These are phyloP conservation scores for Asterella californica DNA, from an alignment of 225 moss, liverwort and hornwort species.

Conservation along the genomic window DNA sequence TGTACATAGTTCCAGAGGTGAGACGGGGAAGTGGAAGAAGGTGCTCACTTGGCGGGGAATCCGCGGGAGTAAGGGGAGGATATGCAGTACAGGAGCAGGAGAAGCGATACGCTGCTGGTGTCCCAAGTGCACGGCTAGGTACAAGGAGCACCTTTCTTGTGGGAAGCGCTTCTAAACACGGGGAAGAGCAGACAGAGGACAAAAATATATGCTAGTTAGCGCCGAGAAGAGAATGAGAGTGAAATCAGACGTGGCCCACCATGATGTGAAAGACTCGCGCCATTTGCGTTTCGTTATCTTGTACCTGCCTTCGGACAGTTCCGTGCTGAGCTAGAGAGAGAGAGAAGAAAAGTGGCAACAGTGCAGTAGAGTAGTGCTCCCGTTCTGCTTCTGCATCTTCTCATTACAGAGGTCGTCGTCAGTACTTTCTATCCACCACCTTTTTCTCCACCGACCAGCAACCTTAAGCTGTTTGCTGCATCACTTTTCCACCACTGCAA, in stretches of 20 bases:
- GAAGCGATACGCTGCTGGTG: not conserved
- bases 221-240: not conserved
- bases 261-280: conserved; percentile 1
- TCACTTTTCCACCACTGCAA: conserved; percentile 3
- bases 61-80: not conserved
- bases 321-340: not conserved
- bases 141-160: not conserved
- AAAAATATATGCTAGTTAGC: not conserved
- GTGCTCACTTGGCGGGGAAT: not conserved
- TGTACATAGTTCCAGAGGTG: too few relatives aligned
- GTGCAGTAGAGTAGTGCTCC: not conserved
- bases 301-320: not conserved
- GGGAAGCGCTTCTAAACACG: not conserved
- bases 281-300: not conserved
- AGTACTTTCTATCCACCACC: conserved; percentile 2
- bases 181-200: not conserved
- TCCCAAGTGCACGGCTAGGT: not conserved
- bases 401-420: not conserved
- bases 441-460: conserved; percentile 18
- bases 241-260: conserved; percentile 10
- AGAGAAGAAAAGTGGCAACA: not conserved
- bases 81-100: not conserved
- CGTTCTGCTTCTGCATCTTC: not conserved
- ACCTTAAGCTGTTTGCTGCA: not conserved
- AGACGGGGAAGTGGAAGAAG: not conserved